These are phyloP conservation scores for Chalciporus pseudorubinellus DNA, from an alignment of 768 basidiomycete genomes.

Conservation along the genomic window DNA sequence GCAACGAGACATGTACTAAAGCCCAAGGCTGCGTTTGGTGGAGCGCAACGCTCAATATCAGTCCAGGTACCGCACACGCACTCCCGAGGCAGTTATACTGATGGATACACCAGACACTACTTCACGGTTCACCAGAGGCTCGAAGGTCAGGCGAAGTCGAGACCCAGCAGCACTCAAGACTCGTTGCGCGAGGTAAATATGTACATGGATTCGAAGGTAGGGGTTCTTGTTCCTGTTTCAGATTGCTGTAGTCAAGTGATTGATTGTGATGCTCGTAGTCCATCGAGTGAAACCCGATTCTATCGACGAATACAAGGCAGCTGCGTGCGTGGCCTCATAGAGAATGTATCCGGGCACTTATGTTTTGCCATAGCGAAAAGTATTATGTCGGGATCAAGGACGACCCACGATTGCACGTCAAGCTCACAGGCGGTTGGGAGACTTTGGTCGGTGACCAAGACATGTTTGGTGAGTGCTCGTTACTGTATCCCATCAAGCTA, in stretches of 20 bases:
- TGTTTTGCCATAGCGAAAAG: slow-evolving; percentile 51
- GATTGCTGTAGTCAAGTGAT: slow-evolving; percentile 1
- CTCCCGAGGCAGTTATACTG: slow-evolving; percentile 27
- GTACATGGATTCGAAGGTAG: slow-evolving; percentile 86
- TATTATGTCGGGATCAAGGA: slow-evolving; percentile 83
- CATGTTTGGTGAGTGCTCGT: slow-evolving; percentile 60
- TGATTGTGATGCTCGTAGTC: slow-evolving; percentile 42
- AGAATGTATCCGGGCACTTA: slow-evolving; percentile 4
- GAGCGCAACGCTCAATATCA: slow-evolving; percentile 51
- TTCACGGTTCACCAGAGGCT: slow-evolving; percentile 94
- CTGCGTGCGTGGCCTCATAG: slow-evolving; percentile 59
- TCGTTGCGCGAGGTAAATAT: slow-evolving; percentile 93
- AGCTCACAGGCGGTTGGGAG: slow-evolving; percentile 94
- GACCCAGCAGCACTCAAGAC: slow-evolving; percentile 76
- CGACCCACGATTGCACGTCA: slow-evolving; percentile 71
- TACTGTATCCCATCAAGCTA: background rate
- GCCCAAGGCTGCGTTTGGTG: slow-evolving; percentile 13
- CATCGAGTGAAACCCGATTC: slow-evolving; percentile 85
- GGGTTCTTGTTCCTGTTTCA: background rate
- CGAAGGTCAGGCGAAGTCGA: slow-evolving; percentile 78
- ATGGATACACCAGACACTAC: slow-evolving; percentile 56
- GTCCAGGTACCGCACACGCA: slow-evolving; percentile 50
- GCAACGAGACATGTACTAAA: slow-evolving; percentile 16
- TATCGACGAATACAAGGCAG: slow-evolving; percentile 79
- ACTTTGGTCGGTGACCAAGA: slow-evolving; percentile 88